phyloP scores from a whole-genome alignment of 306 rosid genomes.

The Citrullus mucosospermus region DNA sequence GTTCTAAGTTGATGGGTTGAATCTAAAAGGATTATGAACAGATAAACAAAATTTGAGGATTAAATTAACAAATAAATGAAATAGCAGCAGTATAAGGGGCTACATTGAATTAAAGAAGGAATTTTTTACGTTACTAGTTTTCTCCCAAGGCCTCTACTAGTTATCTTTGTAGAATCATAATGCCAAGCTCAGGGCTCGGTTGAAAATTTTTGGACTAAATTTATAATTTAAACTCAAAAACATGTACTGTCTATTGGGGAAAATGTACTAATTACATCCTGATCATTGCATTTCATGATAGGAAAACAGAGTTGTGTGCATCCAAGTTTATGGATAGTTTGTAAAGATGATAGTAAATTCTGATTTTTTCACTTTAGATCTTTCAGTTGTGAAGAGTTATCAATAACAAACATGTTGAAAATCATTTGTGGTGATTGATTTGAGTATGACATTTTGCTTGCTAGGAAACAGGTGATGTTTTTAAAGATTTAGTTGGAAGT shows the following conservation, averaged over 20 bases:
- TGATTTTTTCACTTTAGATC: neutral
- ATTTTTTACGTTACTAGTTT: neutral
- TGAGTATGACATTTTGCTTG: neutral
- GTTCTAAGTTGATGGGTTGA: neutral
- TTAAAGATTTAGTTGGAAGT: conserved; percentile 87
- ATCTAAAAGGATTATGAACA: neutral
- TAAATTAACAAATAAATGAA: neutral
- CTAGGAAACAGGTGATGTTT: conserved; percentile 49
- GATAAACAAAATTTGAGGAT: neutral
- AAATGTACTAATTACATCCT: neutral
- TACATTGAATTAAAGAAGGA: neutral
- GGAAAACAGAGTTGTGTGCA: neutral
- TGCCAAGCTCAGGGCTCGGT: neutral
- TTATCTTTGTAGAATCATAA: neutral
- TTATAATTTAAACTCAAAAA: neutral
- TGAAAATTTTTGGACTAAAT: neutral
- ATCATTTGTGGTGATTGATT: neutral
- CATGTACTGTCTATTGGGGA: neutral
- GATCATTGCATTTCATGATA: neutral
- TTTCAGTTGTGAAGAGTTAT: neutral
- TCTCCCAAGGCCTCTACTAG: neutral
- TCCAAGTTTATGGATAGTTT: neutral
- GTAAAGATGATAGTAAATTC: neutral
- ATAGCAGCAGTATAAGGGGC: neutral
- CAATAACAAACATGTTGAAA: neutral